A percentile compares a stretch with the other conserved stretches of the same genome.
Evolutionary conservation across 768 basidiomycete species (phyloP).

Genomic region (Pleurotus salmoneostramineus): DNA sequence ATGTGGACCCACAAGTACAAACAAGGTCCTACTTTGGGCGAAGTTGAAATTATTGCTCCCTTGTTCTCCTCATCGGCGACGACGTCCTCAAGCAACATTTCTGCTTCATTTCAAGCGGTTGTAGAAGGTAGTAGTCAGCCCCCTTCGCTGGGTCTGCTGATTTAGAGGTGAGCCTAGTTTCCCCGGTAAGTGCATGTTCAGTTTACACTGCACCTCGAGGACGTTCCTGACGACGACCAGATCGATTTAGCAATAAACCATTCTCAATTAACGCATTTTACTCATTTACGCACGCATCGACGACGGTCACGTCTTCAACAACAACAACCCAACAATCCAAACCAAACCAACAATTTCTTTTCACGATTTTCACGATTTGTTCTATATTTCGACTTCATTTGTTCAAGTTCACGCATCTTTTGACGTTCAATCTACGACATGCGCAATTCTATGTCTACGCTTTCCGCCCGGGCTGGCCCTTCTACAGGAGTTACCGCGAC

Average conservation of each 20-base stretch:
- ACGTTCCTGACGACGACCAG: not conserved
- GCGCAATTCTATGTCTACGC: slow-evolving; percentile 11
- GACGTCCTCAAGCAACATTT: not conserved
- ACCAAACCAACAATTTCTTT: not conserved
- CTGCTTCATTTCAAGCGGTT: not conserved
- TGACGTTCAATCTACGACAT: slow-evolving; percentile 6
- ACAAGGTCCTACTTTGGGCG: not conserved
- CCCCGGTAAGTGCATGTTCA: not conserved
- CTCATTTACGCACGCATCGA: not conserved
- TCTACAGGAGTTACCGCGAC: slow-evolving; percentile 18
- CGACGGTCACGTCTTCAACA: slow-evolving; percentile 6
- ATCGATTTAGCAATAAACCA: not conserved
- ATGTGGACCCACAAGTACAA: slow-evolving; percentile 4
- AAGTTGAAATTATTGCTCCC: not conserved
- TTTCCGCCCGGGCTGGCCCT: slow-evolving; percentile 5
- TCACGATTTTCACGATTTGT: slow-evolving; percentile 8
- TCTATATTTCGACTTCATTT: slow-evolving; percentile 2
- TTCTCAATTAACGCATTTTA: slow-evolving; percentile 3
- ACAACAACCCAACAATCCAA: not conserved
- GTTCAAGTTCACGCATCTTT: slow-evolving; percentile 3
- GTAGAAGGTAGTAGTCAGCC: slow-evolving; percentile 2
- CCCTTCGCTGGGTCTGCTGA: slow-evolving; percentile 1
- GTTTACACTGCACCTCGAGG: not conserved
- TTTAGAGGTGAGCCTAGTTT: slow-evolving; percentile 5
- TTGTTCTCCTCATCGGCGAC: slow-evolving; percentile 6